phyloP scores from a whole-genome alignment of 306 rosid species.

The Purshia tridentata region DNA sequence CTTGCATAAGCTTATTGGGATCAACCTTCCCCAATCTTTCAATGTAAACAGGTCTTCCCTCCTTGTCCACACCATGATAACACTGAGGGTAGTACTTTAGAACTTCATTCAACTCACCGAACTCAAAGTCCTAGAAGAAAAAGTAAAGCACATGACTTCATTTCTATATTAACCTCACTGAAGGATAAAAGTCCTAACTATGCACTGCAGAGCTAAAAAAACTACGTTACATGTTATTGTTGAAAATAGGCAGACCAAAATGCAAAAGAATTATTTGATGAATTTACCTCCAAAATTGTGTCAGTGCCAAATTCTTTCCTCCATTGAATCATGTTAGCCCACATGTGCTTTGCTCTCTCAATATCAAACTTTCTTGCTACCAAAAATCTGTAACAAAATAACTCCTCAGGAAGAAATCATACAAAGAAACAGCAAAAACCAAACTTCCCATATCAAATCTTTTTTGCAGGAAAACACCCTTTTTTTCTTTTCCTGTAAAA shows the following conservation, averaged over 20 bases:
- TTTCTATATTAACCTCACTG: background rate
- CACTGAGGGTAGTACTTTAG: slow-evolving; percentile 78
- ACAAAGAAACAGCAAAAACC: background rate
- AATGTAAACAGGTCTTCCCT: slow-evolving; percentile 85
- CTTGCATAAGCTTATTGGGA: slow-evolving; percentile 72
- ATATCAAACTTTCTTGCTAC: slow-evolving; percentile 91
- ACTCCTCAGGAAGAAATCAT: slow-evolving; percentile 7
- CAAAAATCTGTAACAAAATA: slow-evolving; percentile 62
- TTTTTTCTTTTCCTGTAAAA: background rate
- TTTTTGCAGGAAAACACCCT: slow-evolving; percentile 9
- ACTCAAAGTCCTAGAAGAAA: slow-evolving; percentile 71
- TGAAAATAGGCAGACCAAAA: background rate
- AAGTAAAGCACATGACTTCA: background rate
- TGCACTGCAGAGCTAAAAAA: background rate
- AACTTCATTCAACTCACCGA: slow-evolving; percentile 69
- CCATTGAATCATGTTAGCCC: slow-evolving; percentile 94
- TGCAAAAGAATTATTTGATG: background rate
- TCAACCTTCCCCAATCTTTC: slow-evolving; percentile 90
- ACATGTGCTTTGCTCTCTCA: slow-evolving; percentile 86
- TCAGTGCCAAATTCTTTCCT: slow-evolving; percentile 82
- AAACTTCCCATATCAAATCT: slow-evolving; percentile 17
- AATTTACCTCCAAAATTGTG: slow-evolving; percentile 73
- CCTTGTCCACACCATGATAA: slow-evolving; percentile 90
- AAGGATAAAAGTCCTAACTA: background rate
- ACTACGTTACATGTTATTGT: background rate